Evolutionary conservation across 768 basidiomycete species (phyloP), one percentile per base, ranked within the genome.

Genomic region (Agaricus blazei): DNA sequence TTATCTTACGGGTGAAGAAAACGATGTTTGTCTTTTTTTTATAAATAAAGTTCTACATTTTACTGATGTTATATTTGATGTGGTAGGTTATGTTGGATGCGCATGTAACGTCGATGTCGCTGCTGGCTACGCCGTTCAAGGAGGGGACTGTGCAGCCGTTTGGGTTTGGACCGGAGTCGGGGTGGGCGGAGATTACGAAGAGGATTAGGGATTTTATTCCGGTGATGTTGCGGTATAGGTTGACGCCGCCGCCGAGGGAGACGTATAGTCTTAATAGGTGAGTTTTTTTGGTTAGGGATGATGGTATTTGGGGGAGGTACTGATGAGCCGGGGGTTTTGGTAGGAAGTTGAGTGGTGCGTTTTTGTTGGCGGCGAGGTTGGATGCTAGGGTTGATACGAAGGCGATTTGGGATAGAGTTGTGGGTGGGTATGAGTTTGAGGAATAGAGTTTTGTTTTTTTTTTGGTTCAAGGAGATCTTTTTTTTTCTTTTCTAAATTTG

Each of bases 191-290:
- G 26, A 87, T 92, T 59, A 94, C 95, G 0, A 75, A 79, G 3
- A 74, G 82, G 56, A 94, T 98, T 50, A 79, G 93, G 26, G 79
- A 75, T 3, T 78, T 81, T 31, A 98, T 99, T 45, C 95, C 96
- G 0, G 74, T 89, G 51, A 98, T 99, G 93, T 77, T 99, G 55
- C 75, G 80, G 62, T 78, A 97, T 64, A 77, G 95, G 47, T 76
- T 97, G 28, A 94, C 93, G 0, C 96, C 96, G 0, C 96, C 96
- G 2, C 96, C 96, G 0, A 74, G 82, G 55, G 95, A 98, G 72
- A 98, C 96, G 1, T 98, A 98, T 68, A 93, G 90, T 68, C 72
- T 98, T 52, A 98, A 99, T 67, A 74, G 93, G 88, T 87, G 58
- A 54, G 80, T 61, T 11, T 12, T 26, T 34, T 42, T 44, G 23